These are phyloP conservation scores for Aspergillus transmontanensis DNA, from an alignment of 2,329 filamentous ascomycete genomes.

Conservation along the genomic window DNA sequence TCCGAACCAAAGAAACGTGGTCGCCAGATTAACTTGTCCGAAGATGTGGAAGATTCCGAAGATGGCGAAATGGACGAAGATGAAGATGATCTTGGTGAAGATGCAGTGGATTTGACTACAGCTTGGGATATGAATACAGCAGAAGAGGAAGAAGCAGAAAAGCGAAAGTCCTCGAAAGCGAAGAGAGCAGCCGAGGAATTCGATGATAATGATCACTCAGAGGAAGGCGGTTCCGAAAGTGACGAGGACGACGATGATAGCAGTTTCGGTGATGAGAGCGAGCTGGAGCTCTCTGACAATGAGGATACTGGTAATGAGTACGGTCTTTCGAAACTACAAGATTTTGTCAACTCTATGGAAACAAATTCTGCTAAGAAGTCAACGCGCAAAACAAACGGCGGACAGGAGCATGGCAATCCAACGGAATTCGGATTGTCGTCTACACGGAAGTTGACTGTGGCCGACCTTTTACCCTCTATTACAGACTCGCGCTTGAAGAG, in stretches of 20 bases:
- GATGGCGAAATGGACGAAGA: constrained; percentile 49
- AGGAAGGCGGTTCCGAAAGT: constrained; percentile 45
- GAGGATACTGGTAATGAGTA: constrained; percentile 47
- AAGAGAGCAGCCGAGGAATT: constrained; percentile 34
- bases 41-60: constrained; percentile 52
- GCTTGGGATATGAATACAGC: constrained; percentile 58
- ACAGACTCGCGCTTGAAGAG: constrained; percentile 76
- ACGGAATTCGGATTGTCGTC: constrained; percentile 61
- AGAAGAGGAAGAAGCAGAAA: constrained; percentile 43
- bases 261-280: constrained; percentile 40
- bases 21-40: constrained; percentile 52
- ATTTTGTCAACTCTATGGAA: constrained; percentile 68
- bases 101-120: constrained; percentile 64
- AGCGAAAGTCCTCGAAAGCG: constrained; percentile 30
- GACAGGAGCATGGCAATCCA: constrained; percentile 64
- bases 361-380: constrained; percentile 39
- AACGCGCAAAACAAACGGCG: constrained; percentile 43
- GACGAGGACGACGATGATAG: constrained; percentile 56
- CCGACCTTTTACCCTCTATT: constrained; percentile 72
- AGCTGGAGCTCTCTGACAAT: constrained; percentile 45
- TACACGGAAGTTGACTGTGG: constrained; percentile 70
- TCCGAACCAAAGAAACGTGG: constrained; percentile 26
- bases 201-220: constrained; percentile 33
- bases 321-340: constrained; percentile 66
- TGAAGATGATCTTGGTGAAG: constrained; percentile 65